These are phyloP conservation scores for Penicillium sp. DNA, from an alignment of 2,329 filamentous ascomycete species.

Conservation along the genomic window DNA sequence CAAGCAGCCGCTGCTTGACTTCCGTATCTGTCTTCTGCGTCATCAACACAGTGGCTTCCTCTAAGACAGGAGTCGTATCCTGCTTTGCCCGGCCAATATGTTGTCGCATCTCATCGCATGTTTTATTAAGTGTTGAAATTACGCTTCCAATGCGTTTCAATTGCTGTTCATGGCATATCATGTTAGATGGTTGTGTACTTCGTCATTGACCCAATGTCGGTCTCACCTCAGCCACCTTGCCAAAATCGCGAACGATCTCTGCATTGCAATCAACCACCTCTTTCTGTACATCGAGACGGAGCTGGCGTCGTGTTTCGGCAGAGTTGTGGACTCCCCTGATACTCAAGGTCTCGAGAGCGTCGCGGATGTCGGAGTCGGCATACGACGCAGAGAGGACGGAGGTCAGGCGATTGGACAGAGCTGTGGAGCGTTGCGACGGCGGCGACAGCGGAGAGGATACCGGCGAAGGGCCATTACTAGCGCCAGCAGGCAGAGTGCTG, in stretches of 20 bases:
- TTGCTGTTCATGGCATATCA: constrained; percentile 59
- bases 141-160: constrained; percentile 74
- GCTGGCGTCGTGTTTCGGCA: constrained; percentile 67
- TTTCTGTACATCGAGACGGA: constrained; percentile 78
- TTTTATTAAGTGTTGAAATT: constrained; percentile 70
- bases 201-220: no score
- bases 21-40: constrained; percentile 67
- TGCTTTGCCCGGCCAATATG: constrained; percentile 70
- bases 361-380: constrained; percentile 83
- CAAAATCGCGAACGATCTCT: constrained; percentile 80
- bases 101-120: constrained; percentile 71
- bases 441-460: constrained; percentile 29
- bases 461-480: constrained; percentile 25
- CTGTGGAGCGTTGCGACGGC: constrained; percentile 47
- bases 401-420: constrained; percentile 74
- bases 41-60: constrained; percentile 70
- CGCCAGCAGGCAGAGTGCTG: constrained; percentile 30
- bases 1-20: constrained; percentile 70
- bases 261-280: constrained; percentile 92
- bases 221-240: constrained; percentile 74
- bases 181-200: no score
- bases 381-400: constrained; percentile 86
- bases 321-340: constrained; percentile 65
- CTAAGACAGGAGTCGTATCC: constrained; percentile 67
- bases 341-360: constrained; percentile 74